Base-by-base conservation (phyloP, 768 basidiomycete genomes). In the Termitomyces sp. region DNA sequence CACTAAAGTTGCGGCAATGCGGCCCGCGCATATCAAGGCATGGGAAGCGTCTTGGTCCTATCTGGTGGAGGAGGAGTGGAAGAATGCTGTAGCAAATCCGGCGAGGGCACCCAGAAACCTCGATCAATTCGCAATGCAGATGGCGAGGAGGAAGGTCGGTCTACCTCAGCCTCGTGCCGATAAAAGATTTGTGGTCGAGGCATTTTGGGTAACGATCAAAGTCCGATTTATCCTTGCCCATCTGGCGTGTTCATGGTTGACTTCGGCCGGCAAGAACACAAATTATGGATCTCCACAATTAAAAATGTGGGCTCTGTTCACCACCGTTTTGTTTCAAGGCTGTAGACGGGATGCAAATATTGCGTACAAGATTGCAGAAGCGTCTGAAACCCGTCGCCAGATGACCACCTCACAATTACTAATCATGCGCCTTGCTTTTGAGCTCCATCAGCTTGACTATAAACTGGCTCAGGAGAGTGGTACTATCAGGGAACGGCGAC, bases 11-110 rank as follows among this genome's bases (percentile, higher is more conserved):
- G 72, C 82, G 0, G 61, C 65, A 14, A 81, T 72, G 33, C 81
- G 83, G 6, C 80, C 80, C 12, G 77, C 86, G 0, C 85, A 88
- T 60, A 70, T 70, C 7, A 68, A 77, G 32, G 86, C 86, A 1
- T 88, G 83, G 79, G 80, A 88, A 54, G 78, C 82, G 0, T 80
- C 86, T 0, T 75, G 83, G 59, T 75, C 84, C 0, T 78, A 69
- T 57, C 69, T 87, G 4, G 80, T 79, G 55, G 71, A 77, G 42
- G 68, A 72, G 50, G 84, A 86, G 66, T 65, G 84, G 65, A 65
- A 73, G 0, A 53, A 58, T 4, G 65, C 68, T 14, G 45, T 65
- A 4, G 57, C 62, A 3, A 65, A 82, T 59, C 76, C 74, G 1
- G 47, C 61, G 0, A 66, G 51, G 14, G 70, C 74, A 6, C 77